Conservation (phyloP, 768 basidiomycete genomes). For the Mycena amicta region DNA sequence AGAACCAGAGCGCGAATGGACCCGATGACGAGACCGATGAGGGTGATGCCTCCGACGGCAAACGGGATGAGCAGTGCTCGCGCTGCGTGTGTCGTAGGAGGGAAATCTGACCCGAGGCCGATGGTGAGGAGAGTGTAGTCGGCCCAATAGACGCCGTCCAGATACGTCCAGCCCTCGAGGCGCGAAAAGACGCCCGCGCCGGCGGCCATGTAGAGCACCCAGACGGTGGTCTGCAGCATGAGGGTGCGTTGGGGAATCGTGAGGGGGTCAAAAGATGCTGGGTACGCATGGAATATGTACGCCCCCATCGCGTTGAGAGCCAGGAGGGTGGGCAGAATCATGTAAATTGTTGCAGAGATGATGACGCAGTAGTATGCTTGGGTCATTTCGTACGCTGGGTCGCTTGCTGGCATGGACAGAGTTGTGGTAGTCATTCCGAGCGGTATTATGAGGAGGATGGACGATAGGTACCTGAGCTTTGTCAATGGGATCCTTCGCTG, state of each 20-base stretch:
- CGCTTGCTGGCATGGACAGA: not conserved
- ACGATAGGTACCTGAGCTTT: slow-evolving; percentile 38
- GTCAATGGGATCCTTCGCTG: not conserved
- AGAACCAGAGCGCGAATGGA: slow-evolving; percentile 41
- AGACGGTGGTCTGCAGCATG: slow-evolving; percentile 46
- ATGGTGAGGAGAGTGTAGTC: slow-evolving; percentile 46
- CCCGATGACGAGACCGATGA: slow-evolving; percentile 41
- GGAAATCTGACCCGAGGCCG: slow-evolving; percentile 44
- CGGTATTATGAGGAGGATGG: slow-evolving; percentile 37
- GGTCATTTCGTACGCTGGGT: slow-evolving; percentile 29
- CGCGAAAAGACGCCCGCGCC: slow-evolving; percentile 40
- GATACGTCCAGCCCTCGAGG: slow-evolving; percentile 39
- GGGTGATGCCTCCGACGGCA: slow-evolving; percentile 38
- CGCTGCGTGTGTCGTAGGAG: slow-evolving; percentile 27
- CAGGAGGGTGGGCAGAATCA: slow-evolving; percentile 30
- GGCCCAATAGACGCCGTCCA: slow-evolving; percentile 45
- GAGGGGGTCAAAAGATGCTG: slow-evolving; percentile 37
- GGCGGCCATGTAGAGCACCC: slow-evolving; percentile 40
- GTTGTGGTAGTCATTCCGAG: slow-evolving; percentile 30
- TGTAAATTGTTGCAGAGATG: slow-evolving; percentile 26
- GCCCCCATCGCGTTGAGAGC: slow-evolving; percentile 25
- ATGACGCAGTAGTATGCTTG: slow-evolving; percentile 44
- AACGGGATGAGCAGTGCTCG: slow-evolving; percentile 41
- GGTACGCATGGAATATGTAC: slow-evolving; percentile 37
- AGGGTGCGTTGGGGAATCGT: slow-evolving; percentile 43